A percentile compares a stretch with the other conserved stretches of the same genome.
Evolutionary conservation across 2,329 filamentous ascomycete species (phyloP).

Genomic region (Phialophora chinensis): DNA sequence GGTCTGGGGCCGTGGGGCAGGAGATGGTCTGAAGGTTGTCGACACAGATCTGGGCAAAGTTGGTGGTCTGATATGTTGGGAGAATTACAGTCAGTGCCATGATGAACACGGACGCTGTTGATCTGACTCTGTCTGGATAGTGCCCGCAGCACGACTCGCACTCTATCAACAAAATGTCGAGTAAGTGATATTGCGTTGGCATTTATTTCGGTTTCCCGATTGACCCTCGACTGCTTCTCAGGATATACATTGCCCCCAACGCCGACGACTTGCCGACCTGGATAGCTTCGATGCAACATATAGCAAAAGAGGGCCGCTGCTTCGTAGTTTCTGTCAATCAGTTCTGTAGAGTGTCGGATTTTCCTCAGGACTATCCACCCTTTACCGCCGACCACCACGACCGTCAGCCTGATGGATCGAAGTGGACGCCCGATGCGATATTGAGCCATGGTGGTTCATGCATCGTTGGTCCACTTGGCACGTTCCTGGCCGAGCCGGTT

Average conservation of each 20-base stretch:
- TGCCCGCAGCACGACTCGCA: constrained; percentile 82
- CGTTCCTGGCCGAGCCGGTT: constrained; percentile 76
- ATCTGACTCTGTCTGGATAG: too few species aligned
- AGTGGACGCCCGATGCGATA: constrained; percentile 64
- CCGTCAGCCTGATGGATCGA: constrained; percentile 45
- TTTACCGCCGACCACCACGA: constrained; percentile 21
- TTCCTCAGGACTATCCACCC: constrained; percentile 48
- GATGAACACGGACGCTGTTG: too few species aligned
- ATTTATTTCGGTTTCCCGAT: too few species aligned
- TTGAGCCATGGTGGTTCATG: constrained; percentile 77
- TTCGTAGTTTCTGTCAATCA: constrained; percentile 88
- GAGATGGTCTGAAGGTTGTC: constrained; percentile 78
- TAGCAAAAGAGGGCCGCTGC: constrained; percentile 79
- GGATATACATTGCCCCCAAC: constrained; percentile 82
- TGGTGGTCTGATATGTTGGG: constrained; percentile 91
- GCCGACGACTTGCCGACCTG: constrained; percentile 84
- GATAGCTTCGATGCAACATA: constrained; percentile 77
- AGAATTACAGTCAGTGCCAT: constrained; percentile 70
- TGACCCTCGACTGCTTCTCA: too few species aligned
- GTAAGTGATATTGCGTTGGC: constrained; percentile 15
- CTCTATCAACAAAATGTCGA: constrained; percentile 91
- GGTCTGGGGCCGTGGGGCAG: constrained; percentile 85
- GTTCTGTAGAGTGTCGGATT: constrained; percentile 66
- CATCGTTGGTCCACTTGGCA: constrained; percentile 78
- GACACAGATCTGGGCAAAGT: constrained; percentile 78